Conservation (phyloP, 495 filamentous ascomycete genomes). For the Penicillium dipodomyicola region DNA sequence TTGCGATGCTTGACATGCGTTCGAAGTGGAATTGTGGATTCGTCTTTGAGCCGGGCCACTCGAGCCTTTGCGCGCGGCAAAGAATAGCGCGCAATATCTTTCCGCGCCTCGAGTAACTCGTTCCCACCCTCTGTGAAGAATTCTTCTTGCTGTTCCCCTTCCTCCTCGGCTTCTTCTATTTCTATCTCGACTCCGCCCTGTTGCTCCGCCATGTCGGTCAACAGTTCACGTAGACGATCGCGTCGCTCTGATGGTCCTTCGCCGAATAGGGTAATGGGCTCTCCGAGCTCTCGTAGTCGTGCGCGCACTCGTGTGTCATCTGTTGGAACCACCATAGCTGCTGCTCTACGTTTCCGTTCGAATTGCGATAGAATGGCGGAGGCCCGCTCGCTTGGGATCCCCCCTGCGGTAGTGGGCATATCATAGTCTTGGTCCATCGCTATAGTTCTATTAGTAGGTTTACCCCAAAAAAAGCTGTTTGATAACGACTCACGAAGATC, state of each 20-base stretch:
- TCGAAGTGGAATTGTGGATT: conserved; percentile 76
- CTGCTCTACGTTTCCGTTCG: conserved; percentile 80
- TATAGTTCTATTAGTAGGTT: conserved; percentile 28
- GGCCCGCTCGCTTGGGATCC: conserved; percentile 82
- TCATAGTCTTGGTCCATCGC: conserved; percentile 85
- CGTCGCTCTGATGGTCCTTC: conserved; percentile 84
- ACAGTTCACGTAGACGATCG: conserved; percentile 79
- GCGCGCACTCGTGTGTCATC: conserved; percentile 85
- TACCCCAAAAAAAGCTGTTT: neutral
- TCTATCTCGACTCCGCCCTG: conserved; percentile 62
- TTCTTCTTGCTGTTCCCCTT: conserved; percentile 84
- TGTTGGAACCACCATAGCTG: conserved; percentile 90
- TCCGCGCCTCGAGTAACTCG: conserved; percentile 73
- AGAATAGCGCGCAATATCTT: conserved; percentile 80
- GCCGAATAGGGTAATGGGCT: conserved; percentile 93
- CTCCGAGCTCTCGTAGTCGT: conserved; percentile 75
- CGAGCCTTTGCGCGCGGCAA: conserved; percentile 77
- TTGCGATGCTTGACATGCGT: conserved; percentile 91
- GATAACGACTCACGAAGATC: conserved; percentile 65
- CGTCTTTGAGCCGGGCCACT: conserved; percentile 70
- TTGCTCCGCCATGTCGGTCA: conserved; percentile 68
- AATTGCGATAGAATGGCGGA: conserved; percentile 89
- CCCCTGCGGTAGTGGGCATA: conserved; percentile 66
- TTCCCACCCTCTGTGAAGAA: conserved; percentile 85
- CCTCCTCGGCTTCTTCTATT: conserved; percentile 53